Evolutionary conservation across 192 early-diverging fungal genomes (phyloP), one percentile per base, ranked within the genome.

Genomic region (Coemansia sp.): DNA sequence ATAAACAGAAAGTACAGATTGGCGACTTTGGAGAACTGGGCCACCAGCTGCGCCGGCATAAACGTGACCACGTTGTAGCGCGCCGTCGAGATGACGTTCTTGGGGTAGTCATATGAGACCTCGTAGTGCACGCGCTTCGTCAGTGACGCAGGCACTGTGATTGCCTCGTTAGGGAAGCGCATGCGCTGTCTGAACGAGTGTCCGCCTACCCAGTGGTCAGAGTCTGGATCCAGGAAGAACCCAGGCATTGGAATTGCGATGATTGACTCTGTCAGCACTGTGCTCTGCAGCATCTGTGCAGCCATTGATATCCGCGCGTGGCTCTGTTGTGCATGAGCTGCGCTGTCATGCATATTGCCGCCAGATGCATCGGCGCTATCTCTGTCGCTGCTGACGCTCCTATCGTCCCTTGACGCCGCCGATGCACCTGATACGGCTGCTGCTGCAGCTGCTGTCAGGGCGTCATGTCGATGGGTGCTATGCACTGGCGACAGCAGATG

Each of bases 1-100:
- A 97, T 62, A 41, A 90, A 90, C 57, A 96, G 67, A 68, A 99
- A 99, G 71, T 96, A 99, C 31, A 97, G 82, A 70, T 99, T 99
- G 44, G 97, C 97, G 9, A 97, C 83, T 40, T 87, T 86, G 28
- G 92, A 88, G 71, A 99, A 99, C 82, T 99, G 97, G 76, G 96
- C 96, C 65, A 90, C 92, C 53, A 99, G 68, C 70, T 98, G 96
- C 59, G 93, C 94, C 15, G 96, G 96, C 41, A 99, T 66, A 68
- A 98, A 99, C 0, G 91, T 88, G 27, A 91, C 57, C 3, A 87
- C 42, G 17, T 88, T 93, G 77, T 98, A 98, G 55, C 95, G 95
- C 2, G 92, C 88, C 0, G 96, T 96, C 17, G 78, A 81, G 25
- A 75, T 82, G 14, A 57, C 79, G 45, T 81, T 81, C 56, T 81